phyloP scores from a whole-genome alignment of 2,329 filamentous ascomycete genomes.

The Aspergillus sp. region DNA sequence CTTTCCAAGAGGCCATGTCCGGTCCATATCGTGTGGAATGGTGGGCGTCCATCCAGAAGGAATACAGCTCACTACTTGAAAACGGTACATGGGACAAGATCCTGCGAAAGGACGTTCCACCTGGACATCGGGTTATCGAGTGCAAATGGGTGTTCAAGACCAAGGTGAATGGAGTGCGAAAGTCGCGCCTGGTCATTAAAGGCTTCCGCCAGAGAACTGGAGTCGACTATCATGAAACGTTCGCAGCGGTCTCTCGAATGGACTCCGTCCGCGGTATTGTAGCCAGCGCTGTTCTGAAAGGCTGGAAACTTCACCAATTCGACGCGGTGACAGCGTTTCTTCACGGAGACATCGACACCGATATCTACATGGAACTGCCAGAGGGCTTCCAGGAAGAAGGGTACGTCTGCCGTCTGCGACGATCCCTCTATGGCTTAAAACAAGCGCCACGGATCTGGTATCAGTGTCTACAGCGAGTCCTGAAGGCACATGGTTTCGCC shows the following conservation, averaged over 20 bases:
- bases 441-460: conserved; percentile 1
- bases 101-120: too few relatives aligned
- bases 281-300: conserved; percentile 1
- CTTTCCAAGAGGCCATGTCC: too few relatives aligned
- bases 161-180: neutral
- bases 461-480: neutral
- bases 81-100: too few relatives aligned
- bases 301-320: neutral
- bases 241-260: neutral
- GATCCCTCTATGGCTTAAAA: conserved; percentile 3
- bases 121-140: too few relatives aligned
- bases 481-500: neutral
- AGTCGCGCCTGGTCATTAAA: conserved; percentile 1
- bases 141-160: conserved; percentile 2
- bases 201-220: neutral
- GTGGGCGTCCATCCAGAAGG: too few relatives aligned
- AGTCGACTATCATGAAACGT: neutral
- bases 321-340: neutral
- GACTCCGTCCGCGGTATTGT: neutral
- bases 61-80: too few relatives aligned
- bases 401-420: neutral
- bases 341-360: conserved; percentile 1
- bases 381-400: neutral
- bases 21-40: too few relatives aligned
- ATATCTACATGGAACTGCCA: conserved; percentile 2